phyloP scores from a whole-genome alignment of 1,284 basidiomycete genomes.

The Moesziomyces sp. region DNA sequence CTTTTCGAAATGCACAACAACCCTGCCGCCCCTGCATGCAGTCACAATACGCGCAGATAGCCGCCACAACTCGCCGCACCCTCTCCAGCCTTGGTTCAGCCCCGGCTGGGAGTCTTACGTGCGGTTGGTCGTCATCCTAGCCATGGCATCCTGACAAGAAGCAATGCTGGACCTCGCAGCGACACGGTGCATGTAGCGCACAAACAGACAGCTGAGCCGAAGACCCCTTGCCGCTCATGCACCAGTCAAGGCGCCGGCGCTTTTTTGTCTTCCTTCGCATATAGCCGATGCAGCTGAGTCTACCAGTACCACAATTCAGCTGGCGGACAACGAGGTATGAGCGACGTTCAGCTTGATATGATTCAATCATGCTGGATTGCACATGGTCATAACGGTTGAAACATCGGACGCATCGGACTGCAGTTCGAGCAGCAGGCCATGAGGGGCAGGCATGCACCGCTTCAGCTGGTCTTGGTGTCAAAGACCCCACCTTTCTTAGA shows the following conservation, averaged over 20 bases:
- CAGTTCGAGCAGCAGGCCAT: too few relatives aligned
- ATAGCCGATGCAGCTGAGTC: neutral
- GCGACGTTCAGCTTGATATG: too few relatives aligned
- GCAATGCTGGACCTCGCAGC: neutral
- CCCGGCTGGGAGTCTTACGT: too few relatives aligned
- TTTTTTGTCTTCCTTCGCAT: neutral
- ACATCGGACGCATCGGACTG: too few relatives aligned
- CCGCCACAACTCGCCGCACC: too few relatives aligned
- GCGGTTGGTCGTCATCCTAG: too few relatives aligned
- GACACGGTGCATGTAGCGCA: neutral
- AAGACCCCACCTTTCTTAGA: conserved; percentile 40
- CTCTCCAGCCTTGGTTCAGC: too few relatives aligned
- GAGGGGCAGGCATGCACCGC: too few relatives aligned
- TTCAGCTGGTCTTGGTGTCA: conserved; percentile 24
- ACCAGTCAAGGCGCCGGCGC: neutral
- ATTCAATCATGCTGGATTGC: too few relatives aligned
- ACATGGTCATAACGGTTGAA: too few relatives aligned
- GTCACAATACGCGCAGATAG: neutral
- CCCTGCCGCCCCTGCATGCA: neutral
- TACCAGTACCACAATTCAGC: too few relatives aligned
- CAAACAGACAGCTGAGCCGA: neutral
- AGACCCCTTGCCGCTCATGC: neutral
- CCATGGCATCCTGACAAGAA: neutral
- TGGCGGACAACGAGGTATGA: too few relatives aligned
- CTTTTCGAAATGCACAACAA: neutral